Evolutionary conservation across 345 rosid genomes (phyloP).

Genomic region (Odontarrhena argentea): DNA sequence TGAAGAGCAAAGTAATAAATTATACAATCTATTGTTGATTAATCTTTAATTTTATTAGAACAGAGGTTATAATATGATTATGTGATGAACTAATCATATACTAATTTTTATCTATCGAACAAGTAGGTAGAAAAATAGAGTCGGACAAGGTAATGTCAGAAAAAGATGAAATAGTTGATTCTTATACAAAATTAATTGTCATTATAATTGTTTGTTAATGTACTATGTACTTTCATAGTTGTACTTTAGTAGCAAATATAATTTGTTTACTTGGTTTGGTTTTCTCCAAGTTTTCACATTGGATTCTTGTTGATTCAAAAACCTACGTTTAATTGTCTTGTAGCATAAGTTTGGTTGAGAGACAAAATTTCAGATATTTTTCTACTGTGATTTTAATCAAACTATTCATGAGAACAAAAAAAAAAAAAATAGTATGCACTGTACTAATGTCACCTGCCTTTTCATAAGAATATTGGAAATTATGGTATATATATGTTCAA

Average conservation of each 20-base stretch:
- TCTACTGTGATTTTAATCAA: no score
- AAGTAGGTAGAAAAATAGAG: background rate
- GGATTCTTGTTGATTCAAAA: background rate
- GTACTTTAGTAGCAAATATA: slow-evolving; percentile 24
- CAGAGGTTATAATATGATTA: background rate
- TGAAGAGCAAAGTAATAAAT: slow-evolving; percentile 15
- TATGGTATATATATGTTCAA: no score
- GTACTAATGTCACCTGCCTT: no score
- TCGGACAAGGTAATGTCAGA: background rate
- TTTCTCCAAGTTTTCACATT: slow-evolving; percentile 11
- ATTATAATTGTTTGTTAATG: slow-evolving; percentile 18
- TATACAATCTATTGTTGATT: background rate
- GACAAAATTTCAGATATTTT: no score
- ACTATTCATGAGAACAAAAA: no score
- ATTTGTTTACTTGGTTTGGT: slow-evolving; percentile 2
- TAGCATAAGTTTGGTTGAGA: no score
- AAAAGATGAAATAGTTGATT: slow-evolving; percentile 5
- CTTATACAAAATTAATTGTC: slow-evolving; percentile 1
- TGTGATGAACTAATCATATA: slow-evolving; percentile 6
- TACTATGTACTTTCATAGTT: slow-evolving; percentile 23
- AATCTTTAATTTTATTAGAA: background rate
- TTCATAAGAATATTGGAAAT: no score
- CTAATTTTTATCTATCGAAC: background rate
- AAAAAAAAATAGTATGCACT: no score
- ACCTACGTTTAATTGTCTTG: background rate